Conservation (phyloP, 2,329 filamentous ascomycete genomes). For the Dryadomyces sulphureus region DNA sequence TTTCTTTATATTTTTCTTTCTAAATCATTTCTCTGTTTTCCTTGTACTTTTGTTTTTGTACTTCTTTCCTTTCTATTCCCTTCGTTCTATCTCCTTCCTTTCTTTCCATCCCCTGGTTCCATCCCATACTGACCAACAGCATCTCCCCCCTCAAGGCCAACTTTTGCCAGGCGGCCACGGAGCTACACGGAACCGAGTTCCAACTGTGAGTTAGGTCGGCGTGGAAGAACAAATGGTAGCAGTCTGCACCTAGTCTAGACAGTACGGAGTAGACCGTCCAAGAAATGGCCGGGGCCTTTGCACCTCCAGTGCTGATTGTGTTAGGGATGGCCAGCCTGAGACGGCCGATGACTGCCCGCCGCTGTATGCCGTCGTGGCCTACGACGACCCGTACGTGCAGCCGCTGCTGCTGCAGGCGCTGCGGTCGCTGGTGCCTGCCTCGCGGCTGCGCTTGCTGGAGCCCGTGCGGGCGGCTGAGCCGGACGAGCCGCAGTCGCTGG, state of each 20-base stretch:
- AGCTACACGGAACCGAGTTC: constrained; percentile 55
- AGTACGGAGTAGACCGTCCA: not conserved
- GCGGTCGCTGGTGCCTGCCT: constrained; percentile 39
- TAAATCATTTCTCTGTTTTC: too few relatives aligned
- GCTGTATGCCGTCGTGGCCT: constrained; percentile 64
- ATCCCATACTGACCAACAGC: constrained; percentile 27
- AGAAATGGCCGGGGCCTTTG: constrained; percentile 6
- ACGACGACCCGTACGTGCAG: constrained; percentile 81
- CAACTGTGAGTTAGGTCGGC: constrained; percentile 52
- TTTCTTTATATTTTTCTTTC: too few relatives aligned
- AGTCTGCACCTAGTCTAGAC: not conserved
- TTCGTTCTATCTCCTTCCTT: too few relatives aligned
- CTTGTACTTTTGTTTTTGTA: not conserved
- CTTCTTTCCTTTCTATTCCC: too few relatives aligned
- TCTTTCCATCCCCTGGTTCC: not conserved
- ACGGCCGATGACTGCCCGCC: constrained; percentile 14
- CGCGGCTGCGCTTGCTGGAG: constrained; percentile 30
- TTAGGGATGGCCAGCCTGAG: not conserved
- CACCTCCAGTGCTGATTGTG: not conserved
- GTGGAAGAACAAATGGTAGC: not conserved
- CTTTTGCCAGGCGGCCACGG: constrained; percentile 62
- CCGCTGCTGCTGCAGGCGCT: constrained; percentile 69
- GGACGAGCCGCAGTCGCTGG: constrained; percentile 21
- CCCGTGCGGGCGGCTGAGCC: not conserved
- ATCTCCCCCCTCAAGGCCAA: constrained; percentile 86